Conservation (phyloP, 345 rosid genomes). For the Alliaria petiolata region DNA sequence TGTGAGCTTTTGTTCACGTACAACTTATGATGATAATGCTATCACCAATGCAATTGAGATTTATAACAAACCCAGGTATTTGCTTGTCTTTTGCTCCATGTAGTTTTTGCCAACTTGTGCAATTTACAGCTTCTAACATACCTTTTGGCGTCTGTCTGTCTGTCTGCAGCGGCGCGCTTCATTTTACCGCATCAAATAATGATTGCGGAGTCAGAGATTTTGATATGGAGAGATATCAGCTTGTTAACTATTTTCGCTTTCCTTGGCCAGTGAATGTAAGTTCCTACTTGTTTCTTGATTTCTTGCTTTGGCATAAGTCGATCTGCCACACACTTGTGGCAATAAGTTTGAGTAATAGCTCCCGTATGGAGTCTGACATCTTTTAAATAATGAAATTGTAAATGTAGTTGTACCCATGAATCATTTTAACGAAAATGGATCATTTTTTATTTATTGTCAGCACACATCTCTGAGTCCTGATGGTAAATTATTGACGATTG, state of each 20-base stretch:
- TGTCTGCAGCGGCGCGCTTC: constrained; percentile 60
- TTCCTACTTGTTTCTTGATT: background rate
- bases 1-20: constrained; percentile 79
- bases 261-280: constrained; percentile 87
- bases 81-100: constrained; percentile 12
- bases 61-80: constrained; percentile 60
- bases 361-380: background rate
- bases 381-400: background rate
- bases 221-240: constrained; percentile 81
- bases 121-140: constrained; percentile 3
- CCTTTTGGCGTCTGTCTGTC: constrained; percentile 16
- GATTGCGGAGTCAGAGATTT: constrained; percentile 80
- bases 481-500: constrained; percentile 61
- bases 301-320: background rate
- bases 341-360: background rate
- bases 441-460: constrained; percentile 35
- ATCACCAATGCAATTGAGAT: constrained; percentile 95
- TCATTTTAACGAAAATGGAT: background rate
- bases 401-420: background rate
- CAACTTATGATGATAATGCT: constrained; percentile 93
- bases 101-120: background rate
- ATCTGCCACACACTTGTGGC: background rate
- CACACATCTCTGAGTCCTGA: constrained; percentile 74
- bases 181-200: constrained; percentile 75
- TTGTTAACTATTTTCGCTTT: constrained; percentile 49